Evolutionary conservation across 2,329 filamentous ascomycete genomes (phyloP).

Genomic region (Drechslerella coelobrocha): DNA sequence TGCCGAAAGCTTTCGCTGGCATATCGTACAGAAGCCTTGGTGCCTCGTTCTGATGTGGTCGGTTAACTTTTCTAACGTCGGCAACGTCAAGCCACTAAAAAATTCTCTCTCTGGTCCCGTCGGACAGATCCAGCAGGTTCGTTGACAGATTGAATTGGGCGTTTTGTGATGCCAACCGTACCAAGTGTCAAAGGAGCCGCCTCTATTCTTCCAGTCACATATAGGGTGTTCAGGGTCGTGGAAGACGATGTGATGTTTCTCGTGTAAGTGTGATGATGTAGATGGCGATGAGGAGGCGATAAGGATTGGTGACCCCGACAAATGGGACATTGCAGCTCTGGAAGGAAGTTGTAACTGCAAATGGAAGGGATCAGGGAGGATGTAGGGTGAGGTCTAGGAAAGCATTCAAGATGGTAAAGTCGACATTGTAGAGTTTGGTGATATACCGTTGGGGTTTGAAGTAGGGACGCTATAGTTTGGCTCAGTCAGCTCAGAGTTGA

Average conservation of each 20-base stretch:
- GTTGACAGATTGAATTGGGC: not conserved
- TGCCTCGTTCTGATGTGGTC: not conserved
- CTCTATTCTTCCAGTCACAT: not conserved
- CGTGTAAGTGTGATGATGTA: not conserved
- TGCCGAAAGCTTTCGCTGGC: not conserved
- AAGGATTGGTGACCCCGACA: not conserved
- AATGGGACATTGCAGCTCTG: not conserved
- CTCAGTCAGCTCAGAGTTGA: no score
- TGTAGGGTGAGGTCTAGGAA: no score
- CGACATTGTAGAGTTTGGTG: no score
- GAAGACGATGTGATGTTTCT: not conserved
- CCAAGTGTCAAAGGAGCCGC: not conserved
- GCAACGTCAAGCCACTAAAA: not conserved
- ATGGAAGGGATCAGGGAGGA: no score
- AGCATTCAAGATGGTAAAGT: no score
- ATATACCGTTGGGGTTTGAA: no score
- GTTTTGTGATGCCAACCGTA: not conserved
- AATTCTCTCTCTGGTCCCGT: not conserved
- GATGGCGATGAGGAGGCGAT: not conserved
- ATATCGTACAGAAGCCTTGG: not conserved
- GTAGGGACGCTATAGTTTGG: no score
- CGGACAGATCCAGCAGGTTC: slow-evolving; percentile 1
- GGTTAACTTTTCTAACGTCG: not conserved
- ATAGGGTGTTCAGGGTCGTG: not conserved
- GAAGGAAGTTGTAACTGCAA: not conserved